phyloP scores from a whole-genome alignment of 2,329 filamentous ascomycete species.

The Diaporthe batatas region DNA sequence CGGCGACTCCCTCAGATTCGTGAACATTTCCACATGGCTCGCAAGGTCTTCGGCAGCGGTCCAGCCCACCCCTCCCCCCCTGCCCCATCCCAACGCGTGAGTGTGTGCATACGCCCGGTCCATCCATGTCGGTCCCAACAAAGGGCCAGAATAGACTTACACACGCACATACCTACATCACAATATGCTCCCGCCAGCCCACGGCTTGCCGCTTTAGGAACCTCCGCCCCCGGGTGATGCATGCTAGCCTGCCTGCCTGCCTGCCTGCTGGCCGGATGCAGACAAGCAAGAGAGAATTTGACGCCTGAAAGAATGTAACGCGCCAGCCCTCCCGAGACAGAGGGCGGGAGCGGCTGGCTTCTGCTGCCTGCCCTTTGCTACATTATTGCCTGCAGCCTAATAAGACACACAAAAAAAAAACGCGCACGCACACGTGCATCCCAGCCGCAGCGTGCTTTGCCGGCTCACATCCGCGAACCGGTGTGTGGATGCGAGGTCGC shows the following conservation, averaged over 20 bases:
- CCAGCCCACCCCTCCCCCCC: not conserved
- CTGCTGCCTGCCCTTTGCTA: not conserved
- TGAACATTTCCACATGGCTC: conserved; percentile 22
- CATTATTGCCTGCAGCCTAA: not conserved
- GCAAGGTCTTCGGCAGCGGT: conserved; percentile 23
- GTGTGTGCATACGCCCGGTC: not conserved
- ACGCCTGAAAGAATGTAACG: not conserved
- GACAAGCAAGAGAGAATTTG: not conserved
- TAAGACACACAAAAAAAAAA: not conserved
- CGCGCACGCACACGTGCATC: not conserved
- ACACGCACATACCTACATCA: too few species aligned
- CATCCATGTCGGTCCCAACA: not conserved
- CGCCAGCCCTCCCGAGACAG: conserved; percentile 32
- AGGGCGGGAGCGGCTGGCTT: not conserved
- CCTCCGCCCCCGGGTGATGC: not conserved
- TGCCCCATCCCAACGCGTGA: not conserved
- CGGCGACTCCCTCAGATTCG: conserved; percentile 2
- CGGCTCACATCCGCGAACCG: conserved; percentile 30
- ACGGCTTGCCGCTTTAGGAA: conserved; percentile 27
- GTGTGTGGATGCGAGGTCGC: conserved; percentile 20
- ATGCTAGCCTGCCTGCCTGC: too few species aligned
- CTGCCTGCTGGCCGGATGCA: not conserved
- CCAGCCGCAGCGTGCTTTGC: not conserved
- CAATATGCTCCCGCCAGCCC: not conserved
- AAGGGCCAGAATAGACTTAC: too few species aligned